phyloP scores from a whole-genome alignment of 2,329 filamentous ascomycete species.

The Paecilomyces formosus region DNA sequence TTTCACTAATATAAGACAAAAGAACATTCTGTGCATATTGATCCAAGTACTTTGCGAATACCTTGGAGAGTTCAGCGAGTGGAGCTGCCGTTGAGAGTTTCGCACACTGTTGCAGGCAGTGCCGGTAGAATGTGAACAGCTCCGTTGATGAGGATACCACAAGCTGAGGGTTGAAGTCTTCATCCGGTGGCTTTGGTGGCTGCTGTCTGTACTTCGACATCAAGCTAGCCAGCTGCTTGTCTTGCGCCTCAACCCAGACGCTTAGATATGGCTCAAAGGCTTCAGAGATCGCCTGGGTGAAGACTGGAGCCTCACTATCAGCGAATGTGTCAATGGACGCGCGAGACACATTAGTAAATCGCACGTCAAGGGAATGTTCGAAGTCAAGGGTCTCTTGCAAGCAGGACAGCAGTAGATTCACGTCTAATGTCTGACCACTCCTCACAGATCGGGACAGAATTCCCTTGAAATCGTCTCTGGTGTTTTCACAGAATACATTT shows the following conservation, averaged over 20 bases:
- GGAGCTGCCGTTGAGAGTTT: constrained; percentile 89
- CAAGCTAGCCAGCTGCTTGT: constrained; percentile 73
- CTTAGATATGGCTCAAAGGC: constrained; percentile 97
- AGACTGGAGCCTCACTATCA: constrained; percentile 68
- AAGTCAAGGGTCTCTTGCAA: constrained; percentile 95
- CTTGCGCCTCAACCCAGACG: constrained; percentile 94
- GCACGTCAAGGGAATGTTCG: constrained; percentile 80
- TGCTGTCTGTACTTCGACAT: constrained; percentile 84
- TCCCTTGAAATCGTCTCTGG: constrained; percentile 87
- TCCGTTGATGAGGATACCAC: constrained; percentile 94
- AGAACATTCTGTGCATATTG: constrained; percentile 92
- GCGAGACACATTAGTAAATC: constrained; percentile 63
- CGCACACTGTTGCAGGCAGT: constrained; percentile 86
- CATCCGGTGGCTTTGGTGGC: constrained; percentile 70
- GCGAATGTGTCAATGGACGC: constrained; percentile 85
- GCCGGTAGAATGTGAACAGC: constrained; percentile 93
- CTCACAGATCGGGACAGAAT: constrained; percentile 86
- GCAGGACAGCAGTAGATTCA: constrained; percentile 80
- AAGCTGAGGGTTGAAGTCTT: constrained; percentile 84
- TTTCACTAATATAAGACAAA: constrained; percentile 60
- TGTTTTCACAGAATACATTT: constrained; percentile 91
- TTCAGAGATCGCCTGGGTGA: constrained; percentile 86
- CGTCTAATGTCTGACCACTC: constrained; percentile 72
- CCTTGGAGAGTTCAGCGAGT: constrained; percentile 74
- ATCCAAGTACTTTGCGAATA: constrained; percentile 87